Evolutionary conservation across 1,284 basidiomycete genomes (phyloP), one percentile per base, ranked within the genome.

Genomic region (Exobasidium rhododendri): DNA sequence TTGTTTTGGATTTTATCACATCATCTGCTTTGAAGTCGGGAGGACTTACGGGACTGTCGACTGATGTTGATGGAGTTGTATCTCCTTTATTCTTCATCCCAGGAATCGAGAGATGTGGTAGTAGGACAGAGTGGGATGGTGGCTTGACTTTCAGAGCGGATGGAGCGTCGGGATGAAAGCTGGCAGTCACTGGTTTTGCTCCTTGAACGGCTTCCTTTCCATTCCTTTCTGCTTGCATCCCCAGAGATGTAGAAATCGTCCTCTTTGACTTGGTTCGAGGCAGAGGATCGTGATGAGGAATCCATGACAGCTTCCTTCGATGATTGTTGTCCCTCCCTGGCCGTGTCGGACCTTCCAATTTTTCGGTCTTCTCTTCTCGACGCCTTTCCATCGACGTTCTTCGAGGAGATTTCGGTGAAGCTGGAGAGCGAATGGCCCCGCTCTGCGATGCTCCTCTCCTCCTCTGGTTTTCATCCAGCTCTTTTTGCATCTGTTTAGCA

Each of bases 161-260:
- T 20, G 52, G 52, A 11, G 52, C 52, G 29, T 55, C 22, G n/a
- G 52, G 52, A 44, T 55, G 52, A 20, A 14, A 55, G 22, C 20
- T 26, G 13, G 52, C 14, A 20, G 52, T 29, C 17, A 55, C 52
- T 5, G 52, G 52, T 24, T 50, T 50, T 20, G 47, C 47, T 24
- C 47, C 47, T 4, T n/a, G 20, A 5, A 50, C 14, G 4, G 20
- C 13, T 50, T 4, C 4, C 13, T 26, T 50, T 24, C 47, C 13
- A n/a, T 13, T 10, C 7, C 20, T 26, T 20, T 20, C 13, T 20
- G n/a, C 47, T 4, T 6, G 6, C 11, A 47, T 47, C 20, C 28
- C 35, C 17, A 10, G 10, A 40, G 35, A 17, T 40, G 35, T 10
- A 40, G 35, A 40, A 7, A 40, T 7, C 7, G 10, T 7, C 35